Conservation (phyloP, 305 asterid genomes). For the Caryopteris hybrid region DNA sequence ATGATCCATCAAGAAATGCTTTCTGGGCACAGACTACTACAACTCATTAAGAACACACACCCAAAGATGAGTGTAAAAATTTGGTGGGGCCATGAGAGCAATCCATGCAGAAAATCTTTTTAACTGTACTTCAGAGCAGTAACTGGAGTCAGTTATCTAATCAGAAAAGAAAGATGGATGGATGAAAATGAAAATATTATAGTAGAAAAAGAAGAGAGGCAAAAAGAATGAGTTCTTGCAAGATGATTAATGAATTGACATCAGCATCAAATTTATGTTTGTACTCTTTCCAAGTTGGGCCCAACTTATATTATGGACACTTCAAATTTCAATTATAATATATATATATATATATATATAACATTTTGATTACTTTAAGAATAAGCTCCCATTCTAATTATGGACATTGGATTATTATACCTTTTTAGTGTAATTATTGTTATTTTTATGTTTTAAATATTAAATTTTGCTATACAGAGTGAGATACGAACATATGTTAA, state of each 20-base stretch:
- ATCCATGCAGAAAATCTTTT: constrained; percentile 22
- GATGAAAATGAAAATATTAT: not conserved
- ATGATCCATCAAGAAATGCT: constrained; percentile 13
- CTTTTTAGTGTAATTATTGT: no score
- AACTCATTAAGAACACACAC: not conserved
- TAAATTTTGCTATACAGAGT: no score
- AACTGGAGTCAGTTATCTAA: constrained; percentile 21
- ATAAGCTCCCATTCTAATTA: no score
- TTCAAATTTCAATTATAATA: no score
- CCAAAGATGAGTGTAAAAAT: not conserved
- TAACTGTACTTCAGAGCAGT: constrained; percentile 33
- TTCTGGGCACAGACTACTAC: constrained; percentile 14
- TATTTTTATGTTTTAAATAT: no score
- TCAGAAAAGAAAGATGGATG: constrained; percentile 27
- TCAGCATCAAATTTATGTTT: not conserved
- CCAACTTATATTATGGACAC: no score
- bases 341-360: no score
- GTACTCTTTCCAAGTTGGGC: not conserved
- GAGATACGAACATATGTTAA: no score
- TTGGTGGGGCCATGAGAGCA: constrained; percentile 11
- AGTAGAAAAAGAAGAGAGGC: constrained; percentile 10
- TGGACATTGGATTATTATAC: no score
- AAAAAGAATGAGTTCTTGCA: constrained; percentile 35
- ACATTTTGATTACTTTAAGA: no score
- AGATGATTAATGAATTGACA: constrained; percentile 11